Evolutionary conservation across 768 basidiomycete genomes (phyloP).

Genomic region (Grammothele lineata): DNA sequence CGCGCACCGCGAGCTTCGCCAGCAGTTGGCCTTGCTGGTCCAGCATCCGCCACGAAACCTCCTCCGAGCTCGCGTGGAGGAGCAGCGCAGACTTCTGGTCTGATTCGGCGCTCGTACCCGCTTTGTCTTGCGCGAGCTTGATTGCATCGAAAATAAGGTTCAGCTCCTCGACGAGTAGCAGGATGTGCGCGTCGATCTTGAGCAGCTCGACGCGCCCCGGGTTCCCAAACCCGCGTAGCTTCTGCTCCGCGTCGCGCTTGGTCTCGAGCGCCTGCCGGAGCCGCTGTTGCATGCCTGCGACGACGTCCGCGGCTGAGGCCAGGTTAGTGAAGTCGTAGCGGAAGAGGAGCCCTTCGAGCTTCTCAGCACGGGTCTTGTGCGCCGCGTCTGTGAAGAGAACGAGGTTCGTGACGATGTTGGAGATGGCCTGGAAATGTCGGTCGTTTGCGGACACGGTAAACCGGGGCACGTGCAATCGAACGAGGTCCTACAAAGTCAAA

Average conservation of each 20-base stretch:
- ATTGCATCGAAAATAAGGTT: constrained; percentile 84
- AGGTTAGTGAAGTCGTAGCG: constrained; percentile 87
- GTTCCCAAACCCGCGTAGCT: constrained; percentile 36
- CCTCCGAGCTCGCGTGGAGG: constrained; percentile 75
- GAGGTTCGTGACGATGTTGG: constrained; percentile 81
- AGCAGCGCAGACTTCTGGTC: constrained; percentile 79
- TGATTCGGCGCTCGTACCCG: constrained; percentile 51
- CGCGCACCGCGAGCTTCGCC: constrained; percentile 80
- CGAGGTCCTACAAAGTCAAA: constrained; percentile 56
- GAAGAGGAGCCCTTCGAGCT: constrained; percentile 77
- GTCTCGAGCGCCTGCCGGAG: constrained; percentile 63
- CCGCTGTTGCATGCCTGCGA: constrained; percentile 67
- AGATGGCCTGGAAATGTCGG: constrained; percentile 78
- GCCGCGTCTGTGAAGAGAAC: constrained; percentile 87
- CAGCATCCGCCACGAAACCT: constrained; percentile 92
- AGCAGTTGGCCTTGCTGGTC: constrained; percentile 67
- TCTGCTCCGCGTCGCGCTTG: constrained; percentile 36
- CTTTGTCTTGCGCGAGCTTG: constrained; percentile 75
- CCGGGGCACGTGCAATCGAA: constrained; percentile 76
- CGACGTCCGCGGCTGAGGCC: constrained; percentile 62
- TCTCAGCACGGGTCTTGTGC: constrained; percentile 73
- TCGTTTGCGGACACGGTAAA: constrained; percentile 85
- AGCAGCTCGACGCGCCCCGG: constrained; percentile 53
- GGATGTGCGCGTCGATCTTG: constrained; percentile 67
- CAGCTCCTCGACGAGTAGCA: constrained; percentile 72